Conservation (phyloP, 2,329 filamentous ascomycete species). For the Phoma sp. region DNA sequence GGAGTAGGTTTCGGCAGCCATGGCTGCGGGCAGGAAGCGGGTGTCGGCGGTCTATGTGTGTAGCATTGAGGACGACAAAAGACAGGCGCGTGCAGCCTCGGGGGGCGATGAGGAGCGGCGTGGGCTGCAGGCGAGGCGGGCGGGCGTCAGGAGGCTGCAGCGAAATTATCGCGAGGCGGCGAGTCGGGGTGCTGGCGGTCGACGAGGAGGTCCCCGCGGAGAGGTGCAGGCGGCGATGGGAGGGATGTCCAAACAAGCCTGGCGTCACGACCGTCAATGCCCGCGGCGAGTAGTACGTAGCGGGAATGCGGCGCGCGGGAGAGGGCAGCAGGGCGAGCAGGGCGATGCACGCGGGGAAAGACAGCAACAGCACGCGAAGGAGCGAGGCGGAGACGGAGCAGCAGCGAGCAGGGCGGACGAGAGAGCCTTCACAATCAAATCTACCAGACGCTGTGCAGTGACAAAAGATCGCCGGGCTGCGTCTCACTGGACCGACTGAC, state of each 20-base stretch:
- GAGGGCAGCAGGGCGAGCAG: not conserved
- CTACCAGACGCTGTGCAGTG: conserved; percentile 3
- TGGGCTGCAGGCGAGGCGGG: conserved; percentile 5
- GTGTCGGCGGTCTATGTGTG: conserved; percentile 42
- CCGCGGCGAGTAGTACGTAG: conserved; percentile 1
- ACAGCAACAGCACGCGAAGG: conserved; percentile 1
- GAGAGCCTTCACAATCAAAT: conserved; percentile 3
- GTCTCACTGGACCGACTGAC: conserved; percentile 1
- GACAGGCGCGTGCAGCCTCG: conserved; percentile 26
- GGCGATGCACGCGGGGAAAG: not conserved
- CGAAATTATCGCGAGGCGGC: conserved; percentile 10
- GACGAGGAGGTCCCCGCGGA: conserved; percentile 19
- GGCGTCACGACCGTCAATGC: not conserved
- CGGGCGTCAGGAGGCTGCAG: not conserved
- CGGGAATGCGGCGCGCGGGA: conserved; percentile 2
- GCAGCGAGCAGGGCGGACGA: not conserved
- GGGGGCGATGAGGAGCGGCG: conserved; percentile 4
- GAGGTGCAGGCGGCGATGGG: conserved; percentile 17
- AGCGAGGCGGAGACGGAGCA: not conserved
- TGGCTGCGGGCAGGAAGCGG: conserved; percentile 33
- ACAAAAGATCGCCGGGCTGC: conserved; percentile 13
- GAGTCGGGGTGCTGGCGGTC: conserved; percentile 19
- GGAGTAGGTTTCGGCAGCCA: conserved; percentile 47
- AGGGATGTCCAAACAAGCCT: conserved; percentile 13
- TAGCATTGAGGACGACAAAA: conserved; percentile 38